phyloP scores from a whole-genome alignment of 1,139 yeast species.

The Chernovozyma sophiae-reginae region DNA sequence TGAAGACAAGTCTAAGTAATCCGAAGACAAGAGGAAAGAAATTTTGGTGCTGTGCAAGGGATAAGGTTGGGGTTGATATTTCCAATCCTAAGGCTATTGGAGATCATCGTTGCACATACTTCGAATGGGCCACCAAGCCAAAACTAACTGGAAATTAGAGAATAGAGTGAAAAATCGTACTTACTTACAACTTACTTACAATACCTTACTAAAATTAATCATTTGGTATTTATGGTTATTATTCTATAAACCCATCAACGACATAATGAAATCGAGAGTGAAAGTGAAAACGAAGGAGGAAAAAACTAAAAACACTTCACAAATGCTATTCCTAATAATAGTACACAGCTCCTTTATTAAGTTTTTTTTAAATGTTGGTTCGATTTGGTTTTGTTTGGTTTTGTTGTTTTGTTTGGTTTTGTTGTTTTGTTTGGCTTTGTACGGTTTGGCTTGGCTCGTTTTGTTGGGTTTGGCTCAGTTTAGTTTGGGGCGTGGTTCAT shows the following conservation, averaged over 20 bases:
- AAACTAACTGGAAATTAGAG: neutral
- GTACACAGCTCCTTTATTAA: constrained; percentile 3
- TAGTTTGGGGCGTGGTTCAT: too few relatives aligned
- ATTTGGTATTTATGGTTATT: constrained; percentile 1
- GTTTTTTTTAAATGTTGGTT: too few relatives aligned
- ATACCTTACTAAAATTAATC: too few relatives aligned
- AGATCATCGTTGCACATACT: constrained; percentile 26
- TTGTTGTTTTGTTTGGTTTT: too few relatives aligned
- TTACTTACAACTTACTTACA: too few relatives aligned
- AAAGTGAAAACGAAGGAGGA: constrained; percentile 6
- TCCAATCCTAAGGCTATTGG: constrained; percentile 10
- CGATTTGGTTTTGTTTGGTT: too few relatives aligned
- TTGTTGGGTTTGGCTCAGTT: too few relatives aligned
- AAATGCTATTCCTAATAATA: constrained; percentile 5
- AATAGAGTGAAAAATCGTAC: too few relatives aligned
- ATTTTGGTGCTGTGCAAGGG: constrained; percentile 53
- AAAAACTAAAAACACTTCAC: constrained; percentile 4
- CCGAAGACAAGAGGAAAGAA: constrained; percentile 46
- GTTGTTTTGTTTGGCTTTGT: too few relatives aligned
- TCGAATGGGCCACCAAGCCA: constrained; percentile 29
- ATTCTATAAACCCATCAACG: constrained; percentile 4
- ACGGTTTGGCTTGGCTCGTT: too few relatives aligned
- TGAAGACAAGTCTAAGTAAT: constrained; percentile 47
- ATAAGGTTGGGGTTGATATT: neutral
- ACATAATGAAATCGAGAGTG: neutral